phyloP scores from a whole-genome alignment of 495 filamentous ascomycete genomes.

The Annulohypoxylon nitens region DNA sequence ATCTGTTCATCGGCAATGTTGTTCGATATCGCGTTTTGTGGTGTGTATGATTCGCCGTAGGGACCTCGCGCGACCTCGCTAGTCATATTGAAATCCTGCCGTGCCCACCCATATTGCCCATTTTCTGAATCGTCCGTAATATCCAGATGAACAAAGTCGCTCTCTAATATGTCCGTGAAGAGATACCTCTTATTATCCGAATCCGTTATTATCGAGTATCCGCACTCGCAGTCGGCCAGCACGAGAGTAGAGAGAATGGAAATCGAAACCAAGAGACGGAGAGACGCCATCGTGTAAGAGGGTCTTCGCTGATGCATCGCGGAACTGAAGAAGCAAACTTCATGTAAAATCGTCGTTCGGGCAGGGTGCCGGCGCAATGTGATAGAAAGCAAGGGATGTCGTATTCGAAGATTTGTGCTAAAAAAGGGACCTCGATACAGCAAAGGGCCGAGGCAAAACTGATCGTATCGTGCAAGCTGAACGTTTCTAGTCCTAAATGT shows the following conservation, averaged over 20 bases:
- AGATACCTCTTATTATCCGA: conserved; percentile 59
- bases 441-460: conserved; percentile 4
- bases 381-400: conserved; percentile 11
- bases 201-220: conserved; percentile 63
- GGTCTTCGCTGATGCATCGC: conserved; percentile 2
- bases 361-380: conserved; percentile 4
- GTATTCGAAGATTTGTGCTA: conserved; percentile 14
- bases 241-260: conserved; percentile 36
- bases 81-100: conserved; percentile 74
- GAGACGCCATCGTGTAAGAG: conserved; percentile 35
- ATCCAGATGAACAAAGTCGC: conserved; percentile 73
- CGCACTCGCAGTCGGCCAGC: conserved; percentile 76
- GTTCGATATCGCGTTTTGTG: conserved; percentile 68
- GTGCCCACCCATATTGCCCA: conserved; percentile 62
- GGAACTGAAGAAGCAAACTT: not conserved
- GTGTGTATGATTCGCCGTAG: conserved; percentile 72
- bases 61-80: conserved; percentile 66
- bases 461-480: conserved; percentile 19
- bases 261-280: conserved; percentile 29
- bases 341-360: not conserved
- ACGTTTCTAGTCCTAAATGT: conserved; percentile 16
- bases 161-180: conserved; percentile 77
- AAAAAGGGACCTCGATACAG: not conserved
- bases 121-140: conserved; percentile 58
- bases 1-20: conserved; percentile 55